Percentiles rank a stretch among this genome's conserved stretches.
Conservation (phyloP, 2,329 filamentous ascomycete genomes). For the Ophiostoma sp. region DNA sequence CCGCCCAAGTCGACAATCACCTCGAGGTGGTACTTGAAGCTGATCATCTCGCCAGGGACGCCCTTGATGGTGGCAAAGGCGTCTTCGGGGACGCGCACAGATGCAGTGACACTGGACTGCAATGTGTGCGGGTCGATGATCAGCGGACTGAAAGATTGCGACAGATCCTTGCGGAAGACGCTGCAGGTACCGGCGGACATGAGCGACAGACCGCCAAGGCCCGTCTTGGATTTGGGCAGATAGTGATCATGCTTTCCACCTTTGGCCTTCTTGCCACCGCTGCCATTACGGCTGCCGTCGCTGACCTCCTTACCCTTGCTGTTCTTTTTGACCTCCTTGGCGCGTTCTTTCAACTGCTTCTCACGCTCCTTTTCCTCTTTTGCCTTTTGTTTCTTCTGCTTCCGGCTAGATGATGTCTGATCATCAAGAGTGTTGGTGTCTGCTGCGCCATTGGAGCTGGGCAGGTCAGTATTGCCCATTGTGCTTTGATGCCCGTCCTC, state of each 20-base stretch:
- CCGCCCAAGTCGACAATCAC: conserved; percentile 89
- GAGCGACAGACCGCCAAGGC: conserved; percentile 77
- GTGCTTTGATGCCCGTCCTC: conserved; percentile 6
- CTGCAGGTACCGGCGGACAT: conserved; percentile 82
- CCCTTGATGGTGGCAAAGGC: conserved; percentile 85
- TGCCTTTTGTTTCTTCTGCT: conserved; percentile 30
- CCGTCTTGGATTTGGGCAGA: conserved; percentile 81
- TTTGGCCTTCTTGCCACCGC: not conserved
- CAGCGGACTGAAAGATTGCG: conserved; percentile 80
- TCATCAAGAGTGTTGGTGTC: not conserved
- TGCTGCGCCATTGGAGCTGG: not conserved
- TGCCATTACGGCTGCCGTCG: conserved; percentile 10
- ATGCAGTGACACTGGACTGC: conserved; percentile 72
- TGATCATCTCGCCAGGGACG: conserved; percentile 89
- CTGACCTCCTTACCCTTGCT: conserved; percentile 10
- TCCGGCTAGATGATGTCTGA: not conserved
- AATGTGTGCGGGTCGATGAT: conserved; percentile 79
- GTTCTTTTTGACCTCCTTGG: conserved; percentile 13
- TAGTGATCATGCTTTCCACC: conserved; percentile 59
- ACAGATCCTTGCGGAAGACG: conserved; percentile 91
- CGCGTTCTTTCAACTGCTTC: conserved; percentile 18
- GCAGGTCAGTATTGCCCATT: not conserved
- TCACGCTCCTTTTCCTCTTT: conserved; percentile 20
- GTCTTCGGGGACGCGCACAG: conserved; percentile 81
- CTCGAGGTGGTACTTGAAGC: conserved; percentile 89